These are phyloP conservation scores for Globisporangium solare DNA, from an alignment of 352 stramenopile species.

Conservation along the genomic window DNA sequence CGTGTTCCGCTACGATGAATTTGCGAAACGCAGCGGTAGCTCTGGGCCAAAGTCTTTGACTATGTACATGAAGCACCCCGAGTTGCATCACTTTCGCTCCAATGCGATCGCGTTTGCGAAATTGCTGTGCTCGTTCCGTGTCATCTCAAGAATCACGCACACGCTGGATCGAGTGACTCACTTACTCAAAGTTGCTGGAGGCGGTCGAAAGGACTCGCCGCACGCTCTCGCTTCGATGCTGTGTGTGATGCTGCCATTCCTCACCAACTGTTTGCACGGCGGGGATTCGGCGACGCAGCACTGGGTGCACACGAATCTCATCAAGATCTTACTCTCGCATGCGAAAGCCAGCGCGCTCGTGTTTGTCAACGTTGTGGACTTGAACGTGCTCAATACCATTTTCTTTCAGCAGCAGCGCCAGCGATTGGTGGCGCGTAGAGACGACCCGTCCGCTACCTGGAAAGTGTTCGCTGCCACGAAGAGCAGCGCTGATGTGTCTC, in stretches of 20 bases:
- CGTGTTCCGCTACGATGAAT: constrained; percentile 22
- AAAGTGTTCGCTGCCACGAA: constrained; percentile 6
- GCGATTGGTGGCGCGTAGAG: background rate
- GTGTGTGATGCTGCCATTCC: constrained; percentile 18
- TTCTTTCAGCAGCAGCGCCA: constrained; percentile 9
- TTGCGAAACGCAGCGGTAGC: background rate
- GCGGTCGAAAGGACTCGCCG: background rate
- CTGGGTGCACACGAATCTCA: constrained; percentile 21
- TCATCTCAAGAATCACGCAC: constrained; percentile 17
- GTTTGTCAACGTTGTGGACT: constrained; percentile 32
- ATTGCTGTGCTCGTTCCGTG: constrained; percentile 15
- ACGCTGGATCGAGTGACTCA: constrained; percentile 19
- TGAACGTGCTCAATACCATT: constrained; percentile 28
- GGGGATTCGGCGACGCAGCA: constrained; percentile 29
- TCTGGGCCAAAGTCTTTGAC: background rate
- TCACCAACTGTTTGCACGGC: constrained; percentile 38
- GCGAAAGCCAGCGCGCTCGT: constrained; percentile 26
- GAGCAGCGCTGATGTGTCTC: constrained; percentile 16
- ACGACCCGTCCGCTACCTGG: background rate
- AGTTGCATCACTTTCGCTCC: constrained; percentile 4
- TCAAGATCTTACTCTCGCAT: constrained; percentile 19
- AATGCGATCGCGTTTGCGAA: constrained; percentile 15
- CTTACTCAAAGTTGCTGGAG: constrained; percentile 27
- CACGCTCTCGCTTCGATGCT: constrained; percentile 19
- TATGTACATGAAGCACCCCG: background rate